Evolutionary conservation across 2,329 filamentous ascomycete species (phyloP), one percentile per base, ranked within the genome.

Genomic region (Hypomyces perniciosus): DNA sequence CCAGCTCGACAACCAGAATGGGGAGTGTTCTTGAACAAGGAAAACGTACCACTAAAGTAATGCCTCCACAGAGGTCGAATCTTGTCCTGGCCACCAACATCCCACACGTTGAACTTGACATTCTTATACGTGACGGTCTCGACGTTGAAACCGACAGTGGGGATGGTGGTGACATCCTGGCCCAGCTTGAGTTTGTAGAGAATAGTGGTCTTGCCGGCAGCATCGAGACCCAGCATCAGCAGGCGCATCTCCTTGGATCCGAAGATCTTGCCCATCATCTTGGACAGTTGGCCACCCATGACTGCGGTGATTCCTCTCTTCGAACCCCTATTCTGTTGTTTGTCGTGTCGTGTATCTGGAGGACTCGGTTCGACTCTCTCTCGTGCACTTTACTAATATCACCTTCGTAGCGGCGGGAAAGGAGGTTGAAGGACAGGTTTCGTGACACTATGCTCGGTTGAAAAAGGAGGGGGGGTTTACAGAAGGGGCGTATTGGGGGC

Each of bases 71-170:
- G 77, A 57, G 92, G 92, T 60, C 92, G 83, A 66, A 97, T 97
- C 85, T 97, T 97, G 81, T 97, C 92, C 79, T 97, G 92, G 59
- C 92, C 92, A 72, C 92, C 92, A 54, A 97, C 92, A 77, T 97
- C 92, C 92, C 92, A 97, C 57, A 97, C 92, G 65, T 95, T 97
- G 79, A 97, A 97, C 74, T 96, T 95, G 73, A 96, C 91, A 72
- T 97, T 97, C 81, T 96, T 96, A 79, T 96, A 96, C 61, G 91
- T 95, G 64, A 97, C 91, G 4, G 90, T 95, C 79, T 97, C 92
- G 72, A 97, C 93, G 80, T 97, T 97, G 81, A 97, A 97, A 62
- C 92, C 93, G 63, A 99, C 93, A 33, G 93, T 99, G 43, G 93
- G 93, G 67, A 97, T 97, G 47, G 93, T 97, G 56, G 93, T 97